Base-by-base conservation (phyloP, 2,329 filamentous ascomycete genomes). In the Aspergillus brunneoviolaceus region DNA sequence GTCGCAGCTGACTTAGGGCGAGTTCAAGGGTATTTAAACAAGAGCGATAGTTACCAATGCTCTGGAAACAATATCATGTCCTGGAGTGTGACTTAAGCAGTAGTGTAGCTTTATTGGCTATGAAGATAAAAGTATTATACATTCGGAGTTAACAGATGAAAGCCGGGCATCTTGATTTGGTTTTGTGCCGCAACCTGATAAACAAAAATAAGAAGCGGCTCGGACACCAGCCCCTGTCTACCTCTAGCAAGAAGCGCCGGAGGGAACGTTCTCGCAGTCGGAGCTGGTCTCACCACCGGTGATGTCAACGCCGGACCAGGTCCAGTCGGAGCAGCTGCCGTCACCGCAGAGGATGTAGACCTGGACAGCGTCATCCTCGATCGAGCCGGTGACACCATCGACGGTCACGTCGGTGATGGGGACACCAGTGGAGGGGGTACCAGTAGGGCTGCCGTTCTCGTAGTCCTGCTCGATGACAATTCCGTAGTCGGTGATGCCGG, bases 391-490 rank as follows among this genome's bases (percentile, higher is more conserved):
- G 48, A 79, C 67, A 31, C 71, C 64, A 29, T 71, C 58, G 31
- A 80, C 59, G 3, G 71, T 77, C 23, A 81, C 60, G 45, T 72
- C 75, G 2, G 70, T 74, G 69, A 80, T 79, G 49, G 76, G 76
- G 42, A 80, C 70, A 14, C 76, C 77, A 21, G 59, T 72, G 45
- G 76, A 74, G 7, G 76, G 72, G 7, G 57, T 70, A 23, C 75
- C 76, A n/a, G 73, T 77, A 2, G 76, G 76, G 45, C 77, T 76
- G 52, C 80, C 79, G 63, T 80, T 80, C 67, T 80, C 73, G 65
- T 85, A 86, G 69, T 86, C 83, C 74, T 87, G 85, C 71, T 86
- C 76, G 60, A 87, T 80, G 54, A 86, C 77, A 58, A 87, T 81
- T 48, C 81, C 84, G 69, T 86, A 55, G 4, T 52, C 23, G 33